These are phyloP conservation scores for Hypoxylon lienhwacheense DNA, from an alignment of 495 filamentous ascomycete genomes.

Conservation along the genomic window DNA sequence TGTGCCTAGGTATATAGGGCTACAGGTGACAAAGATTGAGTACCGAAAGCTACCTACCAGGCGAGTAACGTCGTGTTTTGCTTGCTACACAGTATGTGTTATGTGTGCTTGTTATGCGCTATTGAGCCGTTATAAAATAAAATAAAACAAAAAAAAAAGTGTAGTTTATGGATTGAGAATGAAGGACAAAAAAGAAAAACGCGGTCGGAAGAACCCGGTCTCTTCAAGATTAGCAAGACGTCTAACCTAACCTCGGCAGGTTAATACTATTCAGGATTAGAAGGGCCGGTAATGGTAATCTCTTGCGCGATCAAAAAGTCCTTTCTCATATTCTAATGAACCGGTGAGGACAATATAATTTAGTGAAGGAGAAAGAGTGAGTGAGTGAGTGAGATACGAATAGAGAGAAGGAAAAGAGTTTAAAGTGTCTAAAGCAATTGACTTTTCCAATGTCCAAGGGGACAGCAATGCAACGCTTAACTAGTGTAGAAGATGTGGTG, in stretches of 20 bases:
- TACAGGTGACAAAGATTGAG: conserved; percentile 3
- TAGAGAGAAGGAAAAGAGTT: conserved; percentile 4
- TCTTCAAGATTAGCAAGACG: background rate
- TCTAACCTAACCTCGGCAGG: background rate
- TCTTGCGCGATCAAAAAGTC: conserved; percentile 11
- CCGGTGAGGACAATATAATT: too few species aligned
- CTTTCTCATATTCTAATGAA: too few species aligned
- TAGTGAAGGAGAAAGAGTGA: too few species aligned
- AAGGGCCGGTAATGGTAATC: conserved; percentile 1
- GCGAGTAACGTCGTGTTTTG: conserved; percentile 5
- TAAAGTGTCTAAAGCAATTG: too few species aligned
- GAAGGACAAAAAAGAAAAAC: conserved; percentile 1
- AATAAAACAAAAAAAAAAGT: background rate
- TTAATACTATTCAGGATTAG: conserved; percentile 19
- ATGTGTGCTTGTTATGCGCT: conserved; percentile 6
- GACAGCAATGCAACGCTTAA: conserved; percentile 19
- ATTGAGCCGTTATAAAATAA: background rate
- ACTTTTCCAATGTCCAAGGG: too few species aligned
- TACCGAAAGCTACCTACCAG: conserved; percentile 13
- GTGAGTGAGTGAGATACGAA: too few species aligned
- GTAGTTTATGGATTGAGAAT: conserved; percentile 14
- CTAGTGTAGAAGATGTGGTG: conserved; percentile 29
- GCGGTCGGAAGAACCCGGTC: conserved; percentile 29
- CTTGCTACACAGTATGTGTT: background rate
- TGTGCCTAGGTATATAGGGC: too few species aligned